Evolutionary conservation across 164 flowering plant species (phyloP), one percentile per base, ranked within the genome.

Genomic region (Chloranthus sessilifolius): DNA sequence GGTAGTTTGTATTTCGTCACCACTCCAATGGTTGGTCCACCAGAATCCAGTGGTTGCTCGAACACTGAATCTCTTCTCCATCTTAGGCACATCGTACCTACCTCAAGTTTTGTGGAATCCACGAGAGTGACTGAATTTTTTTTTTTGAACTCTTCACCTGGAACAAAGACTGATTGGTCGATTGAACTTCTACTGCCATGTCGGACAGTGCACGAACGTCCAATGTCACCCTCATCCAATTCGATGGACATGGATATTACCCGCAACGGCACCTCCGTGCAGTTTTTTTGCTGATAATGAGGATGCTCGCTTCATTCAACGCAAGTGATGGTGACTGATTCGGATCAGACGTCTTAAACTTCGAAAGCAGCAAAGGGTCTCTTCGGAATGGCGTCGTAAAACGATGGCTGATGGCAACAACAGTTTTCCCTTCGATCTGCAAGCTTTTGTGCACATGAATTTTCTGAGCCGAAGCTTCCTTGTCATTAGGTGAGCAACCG

Each of bases 91-190:
- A 83, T 73, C 16, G 76, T 72, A 15, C 96, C 95, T 26, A 82
- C 53, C 21, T 52, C 68, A 21, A 81, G 63, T 30, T 58, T 73
- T 39, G 70, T 51, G 21, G 64, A 20, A 50, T 52, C 55, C 5
- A 45, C 55, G 21, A 97, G 92, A 54, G 55, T 59, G 37, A 94
- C 55, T 1, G 74, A 63, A 61, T 78, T 87, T 25, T 87, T 77
- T 68, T 75, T 74, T 62, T 79, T 94, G 66, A 81, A 94, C 69
- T 74, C 90, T 74, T 85, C 94, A 23, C 90, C 94, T 4, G 97
- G 86, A 37, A 74, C 69, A 28, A 89, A 74, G 47, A 77, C 59
- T 12, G 74, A 53, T 23, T 72, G 61, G 19, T 62, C 67, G 36
- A 8, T 20, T 23, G 65, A 56, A 28, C 67, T 67, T 48, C 61